phyloP scores from a whole-genome alignment of 768 basidiomycete species.

The Strobilomyces confusus region DNA sequence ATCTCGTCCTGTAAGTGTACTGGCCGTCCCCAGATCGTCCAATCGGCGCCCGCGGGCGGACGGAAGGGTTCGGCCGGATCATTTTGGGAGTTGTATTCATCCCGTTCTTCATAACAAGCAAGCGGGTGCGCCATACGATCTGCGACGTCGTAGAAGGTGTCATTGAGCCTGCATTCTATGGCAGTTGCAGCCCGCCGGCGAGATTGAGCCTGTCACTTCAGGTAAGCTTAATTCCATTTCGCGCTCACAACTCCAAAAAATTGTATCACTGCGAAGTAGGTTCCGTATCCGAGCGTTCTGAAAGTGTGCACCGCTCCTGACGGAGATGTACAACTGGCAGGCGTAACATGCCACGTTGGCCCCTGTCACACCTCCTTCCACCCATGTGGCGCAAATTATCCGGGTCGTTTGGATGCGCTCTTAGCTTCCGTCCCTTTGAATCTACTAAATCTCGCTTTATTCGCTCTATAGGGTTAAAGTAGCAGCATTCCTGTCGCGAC shows the following conservation, averaged over 20 bases:
- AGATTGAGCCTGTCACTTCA: background rate
- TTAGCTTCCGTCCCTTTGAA: conserved; percentile 9
- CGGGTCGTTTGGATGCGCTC: background rate
- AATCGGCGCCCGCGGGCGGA: background rate
- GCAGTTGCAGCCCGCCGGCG: background rate
- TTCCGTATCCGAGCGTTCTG: conserved; percentile 1
- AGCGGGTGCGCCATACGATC: background rate
- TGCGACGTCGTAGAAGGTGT: conserved; percentile 8
- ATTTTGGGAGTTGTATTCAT: conserved; percentile 1
- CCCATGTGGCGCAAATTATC: conserved; percentile 8
- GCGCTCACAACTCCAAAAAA: background rate
- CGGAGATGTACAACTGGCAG: conserved; percentile 3
- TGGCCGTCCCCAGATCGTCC: background rate
- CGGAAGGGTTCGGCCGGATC: conserved; percentile 21
- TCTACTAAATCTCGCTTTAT: conserved; percentile 23
- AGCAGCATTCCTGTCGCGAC: conserved; percentile 8
- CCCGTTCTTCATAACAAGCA: conserved; percentile 2
- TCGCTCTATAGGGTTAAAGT: conserved; percentile 21
- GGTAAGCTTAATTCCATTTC: conserved; percentile 8
- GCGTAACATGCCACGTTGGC: conserved; percentile 10
- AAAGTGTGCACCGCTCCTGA: conserved; percentile 3
- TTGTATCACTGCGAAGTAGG: conserved; percentile 8
- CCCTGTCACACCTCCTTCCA: conserved; percentile 6
- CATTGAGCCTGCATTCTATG: conserved; percentile 11
- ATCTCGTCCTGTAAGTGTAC: conserved; percentile 13